phyloP scores from a whole-genome alignment of 768 basidiomycete genomes.

The Leccinum incarnatum region DNA sequence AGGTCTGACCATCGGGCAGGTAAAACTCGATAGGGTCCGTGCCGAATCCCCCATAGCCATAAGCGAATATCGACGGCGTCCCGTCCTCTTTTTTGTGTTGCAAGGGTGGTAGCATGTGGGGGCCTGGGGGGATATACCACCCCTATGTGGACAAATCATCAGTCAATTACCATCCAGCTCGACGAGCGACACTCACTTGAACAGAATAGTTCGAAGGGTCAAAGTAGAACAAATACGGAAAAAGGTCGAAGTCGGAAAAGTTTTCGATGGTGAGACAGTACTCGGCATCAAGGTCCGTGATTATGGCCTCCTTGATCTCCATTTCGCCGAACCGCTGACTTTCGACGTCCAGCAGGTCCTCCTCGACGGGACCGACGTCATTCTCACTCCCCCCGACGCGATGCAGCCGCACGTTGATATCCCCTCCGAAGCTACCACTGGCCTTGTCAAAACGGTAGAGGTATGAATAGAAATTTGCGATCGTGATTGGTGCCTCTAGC shows the following conservation, averaged over 20 bases:
- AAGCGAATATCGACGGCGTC: slow-evolving; percentile 16
- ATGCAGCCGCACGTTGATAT: slow-evolving; percentile 11
- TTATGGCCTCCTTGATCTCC: slow-evolving; percentile 10
- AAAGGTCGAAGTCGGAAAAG: slow-evolving; percentile 15
- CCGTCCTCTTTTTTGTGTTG: background rate
- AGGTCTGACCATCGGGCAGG: background rate
- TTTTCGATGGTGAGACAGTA: slow-evolving; percentile 24
- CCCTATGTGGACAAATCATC: background rate
- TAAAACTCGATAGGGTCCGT: slow-evolving; percentile 21
- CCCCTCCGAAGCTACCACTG: slow-evolving; percentile 7
- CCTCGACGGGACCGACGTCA: slow-evolving; percentile 6
- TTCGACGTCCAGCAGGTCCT: slow-evolving; percentile 10
- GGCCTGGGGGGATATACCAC: slow-evolving; percentile 16
- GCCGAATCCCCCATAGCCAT: slow-evolving; percentile 22
- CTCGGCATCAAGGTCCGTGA: slow-evolving; percentile 10
- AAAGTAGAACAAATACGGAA: slow-evolving; percentile 25
- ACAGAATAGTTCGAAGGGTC: slow-evolving; percentile 21
- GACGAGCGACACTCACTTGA: slow-evolving; percentile 10
- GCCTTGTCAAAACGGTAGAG: slow-evolving; percentile 16
- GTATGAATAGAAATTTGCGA: slow-evolving; percentile 22
- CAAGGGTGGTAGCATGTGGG: slow-evolving; percentile 11
- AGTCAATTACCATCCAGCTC: background rate
- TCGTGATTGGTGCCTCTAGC: slow-evolving; percentile 3
- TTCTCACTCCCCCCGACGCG: background rate
- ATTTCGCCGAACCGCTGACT: slow-evolving; percentile 3